Conservation (phyloP, 164 flowering plant genomes). For the Echeveria elegans region DNA sequence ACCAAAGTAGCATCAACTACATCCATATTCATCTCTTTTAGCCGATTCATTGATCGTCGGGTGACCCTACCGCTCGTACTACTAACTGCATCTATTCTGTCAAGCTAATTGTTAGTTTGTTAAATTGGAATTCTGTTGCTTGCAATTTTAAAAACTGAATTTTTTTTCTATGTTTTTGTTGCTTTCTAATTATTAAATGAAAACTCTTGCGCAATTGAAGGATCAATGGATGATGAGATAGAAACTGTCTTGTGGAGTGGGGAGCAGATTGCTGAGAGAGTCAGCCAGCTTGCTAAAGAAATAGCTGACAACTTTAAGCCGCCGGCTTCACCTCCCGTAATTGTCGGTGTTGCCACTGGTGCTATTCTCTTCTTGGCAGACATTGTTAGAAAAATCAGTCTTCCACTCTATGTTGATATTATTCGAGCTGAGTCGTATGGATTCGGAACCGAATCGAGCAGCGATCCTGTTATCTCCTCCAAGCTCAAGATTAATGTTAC, state of each 20-base stretch:
- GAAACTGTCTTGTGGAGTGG: constrained; percentile 51
- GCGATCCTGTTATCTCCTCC: constrained; percentile 44
- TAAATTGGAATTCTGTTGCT: no score
- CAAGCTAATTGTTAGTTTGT: no score
- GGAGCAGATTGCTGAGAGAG: constrained; percentile 38
- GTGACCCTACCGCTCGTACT: no score
- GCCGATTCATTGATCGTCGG: no score
- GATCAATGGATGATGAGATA: constrained; percentile 37
- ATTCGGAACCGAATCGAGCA: constrained; percentile 56
- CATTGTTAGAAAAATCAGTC: constrained; percentile 35
- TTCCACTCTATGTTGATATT: constrained; percentile 61
- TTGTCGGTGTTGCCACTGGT: constrained; percentile 86
- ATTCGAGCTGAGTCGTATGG: constrained; percentile 75
- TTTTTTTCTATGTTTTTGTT: no score
- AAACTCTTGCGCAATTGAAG: background rate
- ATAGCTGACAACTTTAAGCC: constrained; percentile 35
- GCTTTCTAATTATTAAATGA: no score
- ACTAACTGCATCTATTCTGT: no score
- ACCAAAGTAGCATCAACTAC: no score
- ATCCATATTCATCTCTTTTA: no score
- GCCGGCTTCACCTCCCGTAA: constrained; percentile 27
- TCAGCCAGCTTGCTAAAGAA: constrained; percentile 50
- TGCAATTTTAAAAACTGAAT: no score
- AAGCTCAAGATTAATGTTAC: constrained; percentile 62
- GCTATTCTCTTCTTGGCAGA: constrained; percentile 84